These are phyloP conservation scores for Talaromyces stipitatus DNA, from an alignment of 495 filamentous ascomycete genomes.

Conservation along the genomic window DNA sequence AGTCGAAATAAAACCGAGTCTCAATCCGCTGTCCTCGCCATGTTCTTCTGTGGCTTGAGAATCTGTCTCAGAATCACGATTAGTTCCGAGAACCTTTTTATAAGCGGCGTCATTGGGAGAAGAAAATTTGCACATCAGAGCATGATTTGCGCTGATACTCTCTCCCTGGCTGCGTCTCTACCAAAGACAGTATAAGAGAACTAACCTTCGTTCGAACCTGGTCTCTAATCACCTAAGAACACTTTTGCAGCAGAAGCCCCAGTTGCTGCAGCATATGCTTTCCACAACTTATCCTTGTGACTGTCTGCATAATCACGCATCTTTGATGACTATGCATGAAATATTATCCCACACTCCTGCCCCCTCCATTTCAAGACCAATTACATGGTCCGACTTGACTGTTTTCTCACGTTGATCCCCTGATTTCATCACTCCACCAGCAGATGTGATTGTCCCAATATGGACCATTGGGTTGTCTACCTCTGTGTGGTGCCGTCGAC, in stretches of 20 bases:
- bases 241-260: constrained; percentile 19
- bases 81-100: no score
- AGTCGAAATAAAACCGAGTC: no score
- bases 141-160: no score
- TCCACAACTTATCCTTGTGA: constrained; percentile 34
- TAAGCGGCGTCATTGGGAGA: no score
- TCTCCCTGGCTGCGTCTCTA: no score
- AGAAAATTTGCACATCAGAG: no score
- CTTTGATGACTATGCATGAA: constrained; percentile 31
- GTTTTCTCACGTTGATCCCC: constrained; percentile 15
- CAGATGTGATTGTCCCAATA: constrained; percentile 13
- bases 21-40: no score
- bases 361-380: constrained; percentile 36
- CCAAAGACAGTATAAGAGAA: no score
- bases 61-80: no score
- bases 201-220: no score
- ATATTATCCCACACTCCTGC: constrained; percentile 32
- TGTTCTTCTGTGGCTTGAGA: no score
- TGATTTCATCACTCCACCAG: constrained; percentile 19
- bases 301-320: constrained; percentile 34
- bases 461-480: neutral
- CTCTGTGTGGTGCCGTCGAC: neutral
- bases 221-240: constrained; percentile 2
- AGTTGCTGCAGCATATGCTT: constrained; percentile 25
- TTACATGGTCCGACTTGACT: constrained; percentile 9